phyloP scores from a whole-genome alignment of 441 rosid genomes.

The Dalechampia spathulata region DNA sequence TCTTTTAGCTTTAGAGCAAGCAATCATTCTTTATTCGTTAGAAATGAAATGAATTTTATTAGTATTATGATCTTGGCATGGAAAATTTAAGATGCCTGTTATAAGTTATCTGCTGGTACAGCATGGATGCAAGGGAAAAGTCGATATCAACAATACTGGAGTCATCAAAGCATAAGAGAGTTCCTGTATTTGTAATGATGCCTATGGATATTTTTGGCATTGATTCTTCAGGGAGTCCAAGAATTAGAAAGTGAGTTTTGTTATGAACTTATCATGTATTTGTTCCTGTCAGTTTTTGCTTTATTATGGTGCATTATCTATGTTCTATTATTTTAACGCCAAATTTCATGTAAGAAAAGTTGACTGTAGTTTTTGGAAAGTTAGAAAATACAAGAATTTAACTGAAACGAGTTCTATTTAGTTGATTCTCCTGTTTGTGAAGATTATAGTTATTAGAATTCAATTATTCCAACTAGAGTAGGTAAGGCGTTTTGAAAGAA shows the following conservation, averaged over 20 bases:
- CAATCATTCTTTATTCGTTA: too few species aligned
- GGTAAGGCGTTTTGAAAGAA: too few species aligned
- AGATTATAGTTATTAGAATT: too few species aligned
- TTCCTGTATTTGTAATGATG: slow-evolving; percentile 55
- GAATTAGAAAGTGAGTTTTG: slow-evolving; percentile 38
- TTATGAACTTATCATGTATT: background rate
- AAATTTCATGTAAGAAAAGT: too few species aligned
- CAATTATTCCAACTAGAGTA: too few species aligned
- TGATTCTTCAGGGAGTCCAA: slow-evolving; percentile 47
- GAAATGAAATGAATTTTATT: background rate
- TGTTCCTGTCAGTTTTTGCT: too few species aligned
- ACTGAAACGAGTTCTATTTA: too few species aligned
- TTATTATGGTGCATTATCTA: background rate
- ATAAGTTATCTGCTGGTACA: slow-evolving; percentile 19
- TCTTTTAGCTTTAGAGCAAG: too few species aligned
- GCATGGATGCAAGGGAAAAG: slow-evolving; percentile 60
- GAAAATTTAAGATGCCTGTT: slow-evolving; percentile 3
- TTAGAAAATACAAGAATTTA: too few species aligned
- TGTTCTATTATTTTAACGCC: background rate
- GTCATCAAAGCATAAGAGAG: slow-evolving; percentile 49
- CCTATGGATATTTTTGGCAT: slow-evolving; percentile 41
- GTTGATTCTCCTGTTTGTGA: too few species aligned
- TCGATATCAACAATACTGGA: slow-evolving; percentile 41
- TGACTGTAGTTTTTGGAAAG: too few species aligned
- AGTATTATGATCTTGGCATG: too few species aligned